These are phyloP conservation scores for Cylindrodendrum hubeiense DNA, from an alignment of 2,329 filamentous ascomycete species.

Conservation along the genomic window DNA sequence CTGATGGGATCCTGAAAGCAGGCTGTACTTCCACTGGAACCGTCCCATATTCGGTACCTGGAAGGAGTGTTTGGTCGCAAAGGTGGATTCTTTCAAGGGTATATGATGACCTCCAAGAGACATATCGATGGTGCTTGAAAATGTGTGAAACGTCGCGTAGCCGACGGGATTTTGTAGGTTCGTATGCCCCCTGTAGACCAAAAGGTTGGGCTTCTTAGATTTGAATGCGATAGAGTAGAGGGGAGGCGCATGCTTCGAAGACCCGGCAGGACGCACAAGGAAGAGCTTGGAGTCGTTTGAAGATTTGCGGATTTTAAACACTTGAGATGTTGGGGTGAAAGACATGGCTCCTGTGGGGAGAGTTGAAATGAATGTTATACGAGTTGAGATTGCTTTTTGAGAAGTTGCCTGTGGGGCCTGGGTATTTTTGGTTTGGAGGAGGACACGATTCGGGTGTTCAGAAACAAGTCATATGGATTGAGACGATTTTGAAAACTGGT, in stretches of 20 bases:
- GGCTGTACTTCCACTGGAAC: slow-evolving; percentile 45
- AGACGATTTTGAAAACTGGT: not conserved
- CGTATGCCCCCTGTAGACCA: slow-evolving; percentile 31
- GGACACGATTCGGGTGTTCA: not conserved
- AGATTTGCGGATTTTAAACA: slow-evolving; percentile 26
- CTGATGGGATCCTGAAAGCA: slow-evolving; percentile 30
- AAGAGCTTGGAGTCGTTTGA: slow-evolving; percentile 19
- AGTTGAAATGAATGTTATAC: too few relatives aligned
- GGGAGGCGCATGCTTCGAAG: slow-evolving; percentile 32
- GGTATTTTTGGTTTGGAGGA: not conserved
- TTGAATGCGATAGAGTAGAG: slow-evolving; percentile 34
- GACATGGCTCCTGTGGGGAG: slow-evolving; percentile 18
- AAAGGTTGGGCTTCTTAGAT: slow-evolving; percentile 27
- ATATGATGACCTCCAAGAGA: slow-evolving; percentile 38
- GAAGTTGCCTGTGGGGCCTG: not conserved
- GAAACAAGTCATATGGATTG: not conserved
- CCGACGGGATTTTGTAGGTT: slow-evolving; percentile 32
- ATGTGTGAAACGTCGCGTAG: slow-evolving; percentile 34
- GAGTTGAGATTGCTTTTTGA: too few relatives aligned
- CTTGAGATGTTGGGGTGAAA: slow-evolving; percentile 20
- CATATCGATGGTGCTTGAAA: slow-evolving; percentile 30
- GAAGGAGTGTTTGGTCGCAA: slow-evolving; percentile 35
- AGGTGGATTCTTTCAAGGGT: slow-evolving; percentile 28
- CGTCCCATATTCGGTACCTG: slow-evolving; percentile 33
- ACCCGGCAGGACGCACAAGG: slow-evolving; percentile 27